phyloP scores from a whole-genome alignment of 169 alveolate species.

The Plasmodium yoelii region DNA sequence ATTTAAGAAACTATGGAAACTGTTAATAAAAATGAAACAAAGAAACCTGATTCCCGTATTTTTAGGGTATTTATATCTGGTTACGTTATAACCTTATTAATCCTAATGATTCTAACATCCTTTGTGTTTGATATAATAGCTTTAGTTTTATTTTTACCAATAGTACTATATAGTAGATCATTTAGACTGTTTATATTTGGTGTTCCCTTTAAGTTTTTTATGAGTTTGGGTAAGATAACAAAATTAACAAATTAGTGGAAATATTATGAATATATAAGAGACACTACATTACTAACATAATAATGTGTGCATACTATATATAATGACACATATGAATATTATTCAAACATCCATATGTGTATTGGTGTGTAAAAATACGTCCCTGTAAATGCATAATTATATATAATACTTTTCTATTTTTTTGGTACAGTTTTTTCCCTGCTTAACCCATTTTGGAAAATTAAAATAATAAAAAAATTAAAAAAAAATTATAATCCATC shows the following conservation, averaged over 20 bases:
- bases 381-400: background rate
- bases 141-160: constrained; percentile 42
- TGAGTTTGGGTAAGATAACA: constrained; percentile 18
- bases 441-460: constrained; percentile 82
- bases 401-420: background rate
- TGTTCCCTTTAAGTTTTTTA: constrained; percentile 6
- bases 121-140: constrained; percentile 8
- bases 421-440: constrained; percentile 36
- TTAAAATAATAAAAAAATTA: constrained; percentile 54
- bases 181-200: constrained; percentile 20
- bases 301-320: background rate
- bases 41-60: background rate
- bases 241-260: constrained; percentile 2
- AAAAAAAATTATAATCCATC: constrained; percentile 67
- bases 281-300: too few relatives aligned
- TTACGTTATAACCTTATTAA: constrained; percentile 3
- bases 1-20: background rate
- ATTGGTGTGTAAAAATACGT: background rate
- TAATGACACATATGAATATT: background rate
- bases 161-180: constrained; percentile 21
- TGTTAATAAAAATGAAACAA: background rate
- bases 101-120: background rate
- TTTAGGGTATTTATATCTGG: constrained; percentile 14
- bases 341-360: background rate
- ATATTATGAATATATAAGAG: background rate